Base-by-base conservation (phyloP, 305 asterid species). In the Ilex paraguariensis region DNA sequence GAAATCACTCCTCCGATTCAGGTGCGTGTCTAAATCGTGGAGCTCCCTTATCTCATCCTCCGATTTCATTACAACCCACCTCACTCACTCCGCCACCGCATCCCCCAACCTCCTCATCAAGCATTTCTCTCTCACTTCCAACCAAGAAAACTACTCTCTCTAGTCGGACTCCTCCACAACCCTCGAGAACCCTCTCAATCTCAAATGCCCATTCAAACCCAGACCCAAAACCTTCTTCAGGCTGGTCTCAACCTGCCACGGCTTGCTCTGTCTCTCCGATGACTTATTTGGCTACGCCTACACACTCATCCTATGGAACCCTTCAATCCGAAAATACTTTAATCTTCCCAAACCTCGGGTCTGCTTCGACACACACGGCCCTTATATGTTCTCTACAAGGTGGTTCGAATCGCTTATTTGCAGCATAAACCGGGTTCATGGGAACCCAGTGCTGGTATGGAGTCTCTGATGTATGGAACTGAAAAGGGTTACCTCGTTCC, bases 371-470 rank as follows among this genome's bases (percentile, higher is more conserved):
- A 68, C 13, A 3, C 15, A 50, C 54, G 54, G 9, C 7, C 74
- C 81, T 36, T 67, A 73, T 64, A 39, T 50, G 59, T 72, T 59
- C 44, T 77, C 72, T 77, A 70, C 63, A 87, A 87, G 70, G 83
- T 86, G 15, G 87, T 84, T 8, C 77, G 91, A 67, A 56, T 83
- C 53, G 86, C 78, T 51, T 85, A 71, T 59, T 48, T 32, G 31
- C 71, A 52, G 31, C 28, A 21, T 21, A 21, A 21, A 21, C 28
- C 28, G 28, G 28, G 28, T 21, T 21, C 28, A 21, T 21, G 28
- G 28, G 28, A 21, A 21, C 28, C 28, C 28, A 21, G 28, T 21
- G 28, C 28, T 21, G 65, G 62, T 0, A 60, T 50, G 33, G 48
- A 65, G 7, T 52, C 31, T 10, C 4, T 0, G 1, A 68, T 57